Conservation (phyloP, 495 filamentous ascomycete species). For the Astrothelium macrocarpum region DNA sequence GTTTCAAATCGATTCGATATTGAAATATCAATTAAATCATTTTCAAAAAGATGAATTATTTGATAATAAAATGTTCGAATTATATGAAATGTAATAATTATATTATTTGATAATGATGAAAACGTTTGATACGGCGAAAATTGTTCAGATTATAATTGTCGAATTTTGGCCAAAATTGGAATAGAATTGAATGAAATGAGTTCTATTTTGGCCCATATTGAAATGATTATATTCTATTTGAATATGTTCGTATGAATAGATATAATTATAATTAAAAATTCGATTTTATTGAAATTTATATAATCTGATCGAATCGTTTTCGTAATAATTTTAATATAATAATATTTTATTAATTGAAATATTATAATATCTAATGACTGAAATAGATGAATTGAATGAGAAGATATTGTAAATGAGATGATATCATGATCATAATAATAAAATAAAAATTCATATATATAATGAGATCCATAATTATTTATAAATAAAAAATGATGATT, state of each 20-base stretch:
- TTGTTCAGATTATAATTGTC: not conserved
- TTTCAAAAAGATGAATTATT: not conserved
- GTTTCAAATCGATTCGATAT: not conserved
- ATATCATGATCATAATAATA: constrained; percentile 6
- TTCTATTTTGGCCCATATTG: constrained; percentile 6
- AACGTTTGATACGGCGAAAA: not conserved
- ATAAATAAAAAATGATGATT: too few relatives aligned
- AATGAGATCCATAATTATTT: constrained; percentile 4
- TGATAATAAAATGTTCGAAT: not conserved
- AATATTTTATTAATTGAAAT: constrained; percentile 22
- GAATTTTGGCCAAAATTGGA: constrained; percentile 12
- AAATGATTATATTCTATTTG: constrained; percentile 10
- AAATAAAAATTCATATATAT: constrained; percentile 6
- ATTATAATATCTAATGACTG: constrained; percentile 11
- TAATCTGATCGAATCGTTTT: constrained; percentile 5
- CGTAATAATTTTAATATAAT: constrained; percentile 15
- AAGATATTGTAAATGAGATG: constrained; percentile 9
- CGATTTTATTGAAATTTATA: constrained; percentile 18
- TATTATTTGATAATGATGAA: not conserved
- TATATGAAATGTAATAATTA: not conserved
- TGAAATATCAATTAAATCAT: not conserved
- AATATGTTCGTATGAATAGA: constrained; percentile 10
- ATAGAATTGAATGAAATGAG: constrained; percentile 15
- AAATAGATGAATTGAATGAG: constrained; percentile 11
- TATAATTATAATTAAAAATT: constrained; percentile 16